These are phyloP conservation scores for Saccharomyces eubayanus DNA, from an alignment of 805 yeast species.

Conservation along the genomic window DNA sequence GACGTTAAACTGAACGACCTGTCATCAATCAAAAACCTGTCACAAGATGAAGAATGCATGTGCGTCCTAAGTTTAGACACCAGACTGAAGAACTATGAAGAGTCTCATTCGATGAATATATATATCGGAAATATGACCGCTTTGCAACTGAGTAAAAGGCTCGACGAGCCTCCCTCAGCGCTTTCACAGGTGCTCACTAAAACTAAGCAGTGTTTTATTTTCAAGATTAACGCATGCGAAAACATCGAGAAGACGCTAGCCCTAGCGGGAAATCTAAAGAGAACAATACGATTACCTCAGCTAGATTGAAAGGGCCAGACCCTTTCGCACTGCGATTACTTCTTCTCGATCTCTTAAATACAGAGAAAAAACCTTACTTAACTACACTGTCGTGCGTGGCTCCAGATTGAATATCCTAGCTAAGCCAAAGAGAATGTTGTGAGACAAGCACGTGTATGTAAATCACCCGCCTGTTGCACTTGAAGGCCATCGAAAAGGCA, in stretches of 20 bases:
- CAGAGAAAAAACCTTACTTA: neutral
- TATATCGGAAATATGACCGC: neutral
- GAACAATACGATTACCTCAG: neutral
- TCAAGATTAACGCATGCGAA: conserved; percentile 17
- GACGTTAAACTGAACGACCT: neutral
- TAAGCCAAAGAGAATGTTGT: neutral
- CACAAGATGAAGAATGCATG: conserved; percentile 11
- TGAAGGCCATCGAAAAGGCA: neutral
- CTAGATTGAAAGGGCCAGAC: neutral
- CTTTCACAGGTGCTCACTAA: conserved; percentile 19
- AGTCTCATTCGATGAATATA: neutral
- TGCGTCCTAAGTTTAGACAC: conserved; percentile 7
- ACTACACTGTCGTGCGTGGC: neutral
- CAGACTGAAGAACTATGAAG: conserved; percentile 2
- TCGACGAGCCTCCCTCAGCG: conserved; percentile 8
- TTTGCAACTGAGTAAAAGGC: neutral
- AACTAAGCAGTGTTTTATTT: conserved; percentile 30
- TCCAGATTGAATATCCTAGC: neutral
- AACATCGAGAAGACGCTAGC: conserved; percentile 12
- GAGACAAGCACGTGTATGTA: neutral
- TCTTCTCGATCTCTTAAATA: neutral
- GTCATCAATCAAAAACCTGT: conserved; percentile 3
- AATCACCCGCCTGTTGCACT: neutral
- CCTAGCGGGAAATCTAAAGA: conserved; percentile 9
- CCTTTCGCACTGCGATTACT: neutral